phyloP scores from a whole-genome alignment of 306 rosid species.

The Mimosa bimucronata region DNA sequence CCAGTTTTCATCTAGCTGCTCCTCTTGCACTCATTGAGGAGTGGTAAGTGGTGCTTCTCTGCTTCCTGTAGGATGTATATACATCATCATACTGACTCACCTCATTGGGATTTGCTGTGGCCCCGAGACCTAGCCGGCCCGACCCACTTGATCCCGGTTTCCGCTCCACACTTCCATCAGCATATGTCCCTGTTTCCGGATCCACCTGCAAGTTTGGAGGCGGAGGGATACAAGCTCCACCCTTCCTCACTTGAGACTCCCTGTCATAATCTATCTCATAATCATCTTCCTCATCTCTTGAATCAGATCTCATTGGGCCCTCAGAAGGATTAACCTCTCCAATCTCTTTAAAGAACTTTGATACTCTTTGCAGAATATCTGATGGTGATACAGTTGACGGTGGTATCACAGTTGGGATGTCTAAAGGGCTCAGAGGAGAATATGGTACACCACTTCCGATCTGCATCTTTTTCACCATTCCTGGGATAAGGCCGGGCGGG shows the following conservation, averaged over 20 bases:
- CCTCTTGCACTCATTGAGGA: slow-evolving; percentile 92
- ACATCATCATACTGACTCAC: slow-evolving; percentile 95
- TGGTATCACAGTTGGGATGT: slow-evolving; percentile 90
- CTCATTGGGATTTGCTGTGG: slow-evolving; percentile 83
- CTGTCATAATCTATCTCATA: slow-evolving; percentile 48
- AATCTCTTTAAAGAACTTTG: slow-evolving; percentile 88
- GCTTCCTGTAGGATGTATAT: slow-evolving; percentile 95
- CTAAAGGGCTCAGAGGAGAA: slow-evolving; percentile 91
- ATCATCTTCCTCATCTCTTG: slow-evolving; percentile 71
- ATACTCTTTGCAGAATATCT: slow-evolving; percentile 87
- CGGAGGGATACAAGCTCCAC: slow-evolving; percentile 98
- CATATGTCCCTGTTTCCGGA: slow-evolving; percentile 85
- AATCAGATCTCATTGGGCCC: slow-evolving; percentile 79
- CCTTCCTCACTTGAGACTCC: slow-evolving; percentile 64
- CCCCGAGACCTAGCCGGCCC: slow-evolving; percentile 90
- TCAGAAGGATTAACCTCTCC: slow-evolving; percentile 95
- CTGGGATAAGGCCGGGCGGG: slow-evolving; percentile 98
- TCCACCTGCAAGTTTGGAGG: slow-evolving; percentile 89
- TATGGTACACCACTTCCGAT: slow-evolving; percentile 98
- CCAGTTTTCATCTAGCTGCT: slow-evolving; percentile 49
- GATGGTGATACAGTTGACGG: slow-evolving; percentile 88
- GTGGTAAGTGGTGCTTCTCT: slow-evolving; percentile 93
- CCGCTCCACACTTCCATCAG: slow-evolving; percentile 84
- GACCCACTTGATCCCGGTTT: slow-evolving; percentile 70
- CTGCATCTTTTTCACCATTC: slow-evolving; percentile 99